A percentile compares a stretch with the other conserved stretches of the same genome.
Conservation (phyloP, 441 rosid species). For the Erodium moschatum region DNA sequence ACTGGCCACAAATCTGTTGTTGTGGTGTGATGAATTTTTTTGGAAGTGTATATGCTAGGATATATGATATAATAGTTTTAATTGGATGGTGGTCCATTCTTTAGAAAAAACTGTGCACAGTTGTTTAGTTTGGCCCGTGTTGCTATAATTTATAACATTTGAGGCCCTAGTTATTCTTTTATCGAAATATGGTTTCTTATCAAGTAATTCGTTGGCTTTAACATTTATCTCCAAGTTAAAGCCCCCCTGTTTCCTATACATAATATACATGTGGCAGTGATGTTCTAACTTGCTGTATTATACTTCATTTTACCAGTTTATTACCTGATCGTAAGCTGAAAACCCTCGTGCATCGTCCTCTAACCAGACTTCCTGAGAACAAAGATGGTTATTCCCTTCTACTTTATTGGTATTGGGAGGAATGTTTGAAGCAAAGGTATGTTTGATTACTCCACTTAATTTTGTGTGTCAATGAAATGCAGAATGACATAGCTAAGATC, state of each 20-base stretch:
- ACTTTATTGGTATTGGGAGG: slow-evolving; percentile 94
- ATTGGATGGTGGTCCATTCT: too few species aligned
- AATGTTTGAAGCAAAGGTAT: slow-evolving; percentile 86
- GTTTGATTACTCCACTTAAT: neutral
- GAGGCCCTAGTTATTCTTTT: too few species aligned
- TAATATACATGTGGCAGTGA: neutral
- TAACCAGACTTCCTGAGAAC: slow-evolving; percentile 57
- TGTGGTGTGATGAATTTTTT: too few species aligned
- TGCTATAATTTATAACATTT: too few species aligned
- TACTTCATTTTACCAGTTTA: slow-evolving; percentile 34
- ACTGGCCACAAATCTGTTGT: too few species aligned
- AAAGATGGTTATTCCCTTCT: slow-evolving; percentile 90
- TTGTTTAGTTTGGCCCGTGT: too few species aligned
- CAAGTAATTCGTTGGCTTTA: too few species aligned
- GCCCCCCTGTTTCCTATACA: neutral
- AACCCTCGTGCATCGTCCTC: slow-evolving; percentile 68
- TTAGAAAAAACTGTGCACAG: too few species aligned
- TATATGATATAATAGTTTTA: too few species aligned
- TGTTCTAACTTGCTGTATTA: slow-evolving; percentile 6
- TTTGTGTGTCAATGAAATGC: neutral
- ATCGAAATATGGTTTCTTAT: too few species aligned
- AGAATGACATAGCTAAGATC: neutral
- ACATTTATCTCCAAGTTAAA: too few species aligned
- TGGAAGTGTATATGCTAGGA: too few species aligned
- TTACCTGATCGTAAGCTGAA: slow-evolving; percentile 91